Conservation (phyloP, 2,329 filamentous ascomycete genomes). For the Aspergillus alliaceus region DNA sequence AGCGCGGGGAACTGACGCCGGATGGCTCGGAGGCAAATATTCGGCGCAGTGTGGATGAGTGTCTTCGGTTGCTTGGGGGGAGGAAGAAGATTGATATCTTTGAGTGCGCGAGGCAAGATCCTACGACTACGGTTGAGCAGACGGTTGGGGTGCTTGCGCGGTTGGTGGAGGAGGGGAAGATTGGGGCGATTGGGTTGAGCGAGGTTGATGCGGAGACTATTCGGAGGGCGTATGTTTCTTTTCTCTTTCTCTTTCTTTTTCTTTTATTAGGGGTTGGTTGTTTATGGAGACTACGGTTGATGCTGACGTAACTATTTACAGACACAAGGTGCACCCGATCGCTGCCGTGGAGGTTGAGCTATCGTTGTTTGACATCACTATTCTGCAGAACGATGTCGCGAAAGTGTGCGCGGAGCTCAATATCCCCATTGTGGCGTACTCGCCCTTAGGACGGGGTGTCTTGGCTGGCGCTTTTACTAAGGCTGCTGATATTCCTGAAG, state of each 20-base stretch:
- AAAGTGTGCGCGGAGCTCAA: slow-evolving; percentile 55
- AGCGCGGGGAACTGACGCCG: slow-evolving; percentile 37
- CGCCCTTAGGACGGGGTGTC: slow-evolving; percentile 59
- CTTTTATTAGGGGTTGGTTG: neutral
- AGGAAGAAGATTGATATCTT: slow-evolving; percentile 63
- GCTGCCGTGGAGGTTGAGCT: slow-evolving; percentile 62
- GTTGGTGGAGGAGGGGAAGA: slow-evolving; percentile 45
- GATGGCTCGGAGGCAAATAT: slow-evolving; percentile 57
- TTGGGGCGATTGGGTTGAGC: slow-evolving; percentile 45
- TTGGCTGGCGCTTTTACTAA: slow-evolving; percentile 52
- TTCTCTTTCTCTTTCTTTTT: neutral
- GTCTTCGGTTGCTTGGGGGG: slow-evolving; percentile 54
- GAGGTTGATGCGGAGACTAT: slow-evolving; percentile 49
- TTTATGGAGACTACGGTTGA: neutral
- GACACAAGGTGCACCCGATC: slow-evolving; percentile 55
- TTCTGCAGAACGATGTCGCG: slow-evolving; percentile 59
- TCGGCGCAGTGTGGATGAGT: slow-evolving; percentile 59
- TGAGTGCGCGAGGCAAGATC: slow-evolving; percentile 59
- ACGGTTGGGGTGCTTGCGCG: slow-evolving; percentile 41
- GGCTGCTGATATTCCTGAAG: slow-evolving; percentile 47
- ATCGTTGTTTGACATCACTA: slow-evolving; percentile 57
- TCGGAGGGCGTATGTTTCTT: slow-evolving; percentile 36
- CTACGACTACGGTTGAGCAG: slow-evolving; percentile 50
- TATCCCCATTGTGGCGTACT: slow-evolving; percentile 61
- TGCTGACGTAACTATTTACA: slow-evolving; percentile 10